Evolutionary conservation across 1,139 yeast genomes (phyloP).

Genomic region (Yamadazyma songkhlaensis): DNA sequence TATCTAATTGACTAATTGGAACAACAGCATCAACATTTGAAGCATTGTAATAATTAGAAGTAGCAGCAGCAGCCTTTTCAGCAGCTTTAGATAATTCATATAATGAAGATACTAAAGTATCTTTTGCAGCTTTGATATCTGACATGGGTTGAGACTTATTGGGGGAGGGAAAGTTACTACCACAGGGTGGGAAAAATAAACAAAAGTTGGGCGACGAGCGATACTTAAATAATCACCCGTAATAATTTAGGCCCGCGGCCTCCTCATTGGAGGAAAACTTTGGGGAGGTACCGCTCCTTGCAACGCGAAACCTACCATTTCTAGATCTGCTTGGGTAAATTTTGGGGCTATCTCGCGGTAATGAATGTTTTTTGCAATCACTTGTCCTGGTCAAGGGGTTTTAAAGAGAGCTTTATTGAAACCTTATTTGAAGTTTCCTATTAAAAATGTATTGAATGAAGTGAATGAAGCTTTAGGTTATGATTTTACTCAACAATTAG

Average conservation of each 20-base stretch:
- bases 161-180: too few relatives aligned
- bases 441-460: constrained; percentile 30
- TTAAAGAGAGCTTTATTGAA: constrained; percentile 26
- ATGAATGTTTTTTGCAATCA: constrained; percentile 26
- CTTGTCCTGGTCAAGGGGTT: constrained; percentile 46
- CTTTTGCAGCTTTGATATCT: constrained; percentile 39
- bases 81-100: constrained; percentile 82
- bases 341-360: too few relatives aligned
- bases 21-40: constrained; percentile 26
- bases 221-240: too few relatives aligned
- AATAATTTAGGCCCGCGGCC: too few relatives aligned
- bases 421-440: constrained; percentile 18
- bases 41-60: constrained; percentile 69
- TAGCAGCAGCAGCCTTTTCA: constrained; percentile 73
- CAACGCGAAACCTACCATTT: too few relatives aligned
- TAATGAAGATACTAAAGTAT: constrained; percentile 68
- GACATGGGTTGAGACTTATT: constrained; percentile 24
- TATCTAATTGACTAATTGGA: constrained; percentile 27
- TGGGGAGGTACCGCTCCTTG: too few relatives aligned
- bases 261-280: too few relatives aligned
- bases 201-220: too few relatives aligned
- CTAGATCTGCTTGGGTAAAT: too few relatives aligned
- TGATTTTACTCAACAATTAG: constrained; percentile 34
- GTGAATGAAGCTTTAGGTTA: constrained; percentile 64
- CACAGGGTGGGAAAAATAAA: too few relatives aligned